Evolutionary conservation across 768 basidiomycete species (phyloP).

Genomic region (Trametes punicea): DNA sequence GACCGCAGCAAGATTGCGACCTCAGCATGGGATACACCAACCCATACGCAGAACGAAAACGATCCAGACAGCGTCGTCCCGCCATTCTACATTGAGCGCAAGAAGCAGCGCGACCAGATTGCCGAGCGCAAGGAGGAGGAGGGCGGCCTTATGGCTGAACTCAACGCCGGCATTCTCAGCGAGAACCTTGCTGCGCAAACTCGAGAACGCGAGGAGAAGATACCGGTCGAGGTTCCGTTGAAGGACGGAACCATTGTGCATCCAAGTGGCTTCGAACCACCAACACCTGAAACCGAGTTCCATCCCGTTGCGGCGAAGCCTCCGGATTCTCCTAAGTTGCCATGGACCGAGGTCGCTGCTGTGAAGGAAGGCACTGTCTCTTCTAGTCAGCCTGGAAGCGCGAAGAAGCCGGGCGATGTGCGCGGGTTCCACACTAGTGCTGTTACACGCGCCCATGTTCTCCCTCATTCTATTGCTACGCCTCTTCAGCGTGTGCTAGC

Average conservation of each 20-base stretch:
- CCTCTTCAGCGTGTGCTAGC: not conserved
- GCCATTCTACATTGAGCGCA: slow-evolving; percentile 26
- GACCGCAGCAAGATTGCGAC: slow-evolving; percentile 18
- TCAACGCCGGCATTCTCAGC: slow-evolving; percentile 26
- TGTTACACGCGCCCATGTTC: slow-evolving; percentile 11
- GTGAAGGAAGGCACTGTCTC: not conserved
- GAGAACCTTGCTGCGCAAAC: slow-evolving; percentile 27
- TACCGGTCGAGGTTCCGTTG: slow-evolving; percentile 27
- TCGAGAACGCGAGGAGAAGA: slow-evolving; percentile 26
- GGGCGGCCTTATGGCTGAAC: slow-evolving; percentile 28
- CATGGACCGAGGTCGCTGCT: slow-evolving; percentile 17
- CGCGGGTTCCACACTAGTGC: slow-evolving; percentile 26
- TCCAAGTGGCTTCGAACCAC: slow-evolving; percentile 28
- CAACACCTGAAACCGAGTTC: slow-evolving; percentile 27
- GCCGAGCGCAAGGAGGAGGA: slow-evolving; percentile 26
- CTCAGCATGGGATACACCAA: slow-evolving; percentile 20
- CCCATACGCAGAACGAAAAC: not conserved
- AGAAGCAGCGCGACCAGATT: slow-evolving; percentile 22
- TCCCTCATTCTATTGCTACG: not conserved
- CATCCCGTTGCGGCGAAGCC: slow-evolving; percentile 22
- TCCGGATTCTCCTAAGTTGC: slow-evolving; percentile 14
- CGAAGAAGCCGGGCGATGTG: slow-evolving; percentile 8
- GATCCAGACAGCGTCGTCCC: slow-evolving; percentile 23
- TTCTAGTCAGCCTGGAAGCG: not conserved
- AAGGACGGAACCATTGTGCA: slow-evolving; percentile 20